Base-by-base conservation (phyloP, 1,139 yeast genomes). In the Suhomyces kunorum region DNA sequence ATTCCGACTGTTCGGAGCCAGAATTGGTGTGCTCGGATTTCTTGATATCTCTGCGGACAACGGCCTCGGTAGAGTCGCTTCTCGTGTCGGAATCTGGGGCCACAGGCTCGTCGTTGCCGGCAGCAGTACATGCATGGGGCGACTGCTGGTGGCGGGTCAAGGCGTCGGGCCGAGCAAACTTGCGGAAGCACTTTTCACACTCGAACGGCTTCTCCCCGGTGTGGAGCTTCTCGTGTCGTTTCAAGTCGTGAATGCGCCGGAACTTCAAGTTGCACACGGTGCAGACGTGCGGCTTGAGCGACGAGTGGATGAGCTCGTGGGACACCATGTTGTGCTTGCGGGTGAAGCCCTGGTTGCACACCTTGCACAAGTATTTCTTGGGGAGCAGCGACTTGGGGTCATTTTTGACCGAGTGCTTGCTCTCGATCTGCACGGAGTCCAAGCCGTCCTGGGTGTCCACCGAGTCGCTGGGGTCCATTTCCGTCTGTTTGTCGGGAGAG, bases 121-220 rank as follows among this genome's bases (percentile, higher is more conserved):
- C 14, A 6, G 60, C 65, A 6, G 61, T 48, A 40, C 77, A 71
- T 0, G 74, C 77, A 48, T 70, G 67, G 2, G 66, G 66, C 1
- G 70, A 62, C 39, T 80, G 79, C 53, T 75, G 65, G 57, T 79
- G 87, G 40, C 95, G 68, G 3, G 81, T 75, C 26, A 87, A 68
- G 0, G 95, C 90, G 59, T 87, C 95, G 1, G 83, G 82, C 20
- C 95, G 66, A 1, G 94, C 88, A 64, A 87, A 87, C 38, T 73
- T 66, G 35, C 87, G 70, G 11, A 78, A 76, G 60, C 95, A 87
- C 40, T 67, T 66, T 8, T 62, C 65, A 59, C 95, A 86, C 24
- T 60, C 62, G 55, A 66, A 83, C 1, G 92, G 90, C 56, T 78
- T 81, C 50, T 80, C 88, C 28, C 92, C 92, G 0, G 89, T 78